phyloP scores from a whole-genome alignment of 495 filamentous ascomycete species.

The Penicillium herquei region DNA sequence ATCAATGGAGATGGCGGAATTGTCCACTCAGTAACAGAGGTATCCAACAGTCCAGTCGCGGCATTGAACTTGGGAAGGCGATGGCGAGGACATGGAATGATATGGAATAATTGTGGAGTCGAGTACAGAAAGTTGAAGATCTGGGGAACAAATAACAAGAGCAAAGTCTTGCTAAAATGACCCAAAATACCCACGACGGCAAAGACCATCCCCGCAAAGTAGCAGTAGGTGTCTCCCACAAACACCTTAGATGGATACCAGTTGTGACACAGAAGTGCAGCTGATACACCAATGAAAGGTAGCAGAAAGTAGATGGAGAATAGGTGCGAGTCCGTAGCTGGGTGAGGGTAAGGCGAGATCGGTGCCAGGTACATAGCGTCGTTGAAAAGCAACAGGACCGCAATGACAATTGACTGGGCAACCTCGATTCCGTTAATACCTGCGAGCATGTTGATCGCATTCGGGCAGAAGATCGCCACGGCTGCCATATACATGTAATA shows the following conservation, averaged over 20 bases:
- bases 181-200: constrained; percentile 94
- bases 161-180: constrained; percentile 95
- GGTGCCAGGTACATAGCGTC: constrained; percentile 73
- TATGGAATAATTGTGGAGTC: constrained; percentile 79
- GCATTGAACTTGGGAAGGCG: constrained; percentile 85
- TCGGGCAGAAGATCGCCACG: constrained; percentile 93
- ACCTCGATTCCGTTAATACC: constrained; percentile 98
- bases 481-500: constrained; percentile 98
- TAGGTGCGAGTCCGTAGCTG: constrained; percentile 90
- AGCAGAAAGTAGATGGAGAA: constrained; percentile 94
- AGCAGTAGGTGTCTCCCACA: constrained; percentile 98
- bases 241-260: constrained; percentile 96
- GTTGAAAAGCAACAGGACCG: constrained; percentile 76
- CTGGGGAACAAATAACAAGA: constrained; percentile 88
- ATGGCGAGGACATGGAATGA: constrained; percentile 91
- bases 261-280: constrained; percentile 85
- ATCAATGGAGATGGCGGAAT: constrained; percentile 64
- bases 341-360: constrained; percentile 75
- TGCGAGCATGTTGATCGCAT: constrained; percentile 98
- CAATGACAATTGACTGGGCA: constrained; percentile 88
- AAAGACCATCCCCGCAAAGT: constrained; percentile 98
- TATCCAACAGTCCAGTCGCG: constrained; percentile 77
- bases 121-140: constrained; percentile 97
- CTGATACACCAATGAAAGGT: constrained; percentile 88
- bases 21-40: constrained; percentile 77